Evolutionary conservation across 208 protist species (phyloP), one percentile per base, ranked within the genome.

Genomic region (Blechomonas ayalai): DNA sequence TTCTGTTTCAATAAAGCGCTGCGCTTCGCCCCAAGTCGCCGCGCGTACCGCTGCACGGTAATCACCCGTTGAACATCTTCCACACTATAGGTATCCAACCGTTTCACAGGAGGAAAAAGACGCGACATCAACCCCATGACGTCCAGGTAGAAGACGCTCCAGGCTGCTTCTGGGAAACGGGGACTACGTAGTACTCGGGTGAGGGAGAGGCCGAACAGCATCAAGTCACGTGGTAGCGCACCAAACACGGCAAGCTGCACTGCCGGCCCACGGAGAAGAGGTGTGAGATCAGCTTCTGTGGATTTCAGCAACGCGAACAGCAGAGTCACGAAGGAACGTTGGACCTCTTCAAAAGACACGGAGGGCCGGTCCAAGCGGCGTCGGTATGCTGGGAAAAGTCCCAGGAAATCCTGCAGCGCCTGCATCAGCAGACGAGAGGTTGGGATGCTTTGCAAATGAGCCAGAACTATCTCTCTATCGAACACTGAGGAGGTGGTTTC

Each of bases 121-220:
- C 19, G 12, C 10, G 19, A 16, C 29, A 51, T 10, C 31, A 13
- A 25, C 6, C n/a, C 7, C 8, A 51, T 23, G 18, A 22, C n/a
- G n/a, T 51, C 28, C 7, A 7, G 5, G 9, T 35, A 35, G 40
- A 51, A 51, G 7, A 18, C 8, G 29, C 13, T 23, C 45, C 45
- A 51, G n/a, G 16, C 31, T 10, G 45, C 28, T 31, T 51, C 45
- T 51, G 45, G 45, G 18, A 51, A 51, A 12, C 19, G 29, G 20
- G 45, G 45, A 9, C 7, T 12, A 9, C 45, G 45, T 25, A 51
- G 18, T 40, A 25, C 20, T 22, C 26, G 28, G 13, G 24, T 23
- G 13, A 51, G 24, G 9, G 29, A 22, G 10, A 51, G 24, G 7
- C 19, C 19, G 29, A 51, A 51, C 19, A 51, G 29, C 13, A 41